Conservation (phyloP, 2,329 filamentous ascomycete species). For the Sporothrix brasiliensis region DNA sequence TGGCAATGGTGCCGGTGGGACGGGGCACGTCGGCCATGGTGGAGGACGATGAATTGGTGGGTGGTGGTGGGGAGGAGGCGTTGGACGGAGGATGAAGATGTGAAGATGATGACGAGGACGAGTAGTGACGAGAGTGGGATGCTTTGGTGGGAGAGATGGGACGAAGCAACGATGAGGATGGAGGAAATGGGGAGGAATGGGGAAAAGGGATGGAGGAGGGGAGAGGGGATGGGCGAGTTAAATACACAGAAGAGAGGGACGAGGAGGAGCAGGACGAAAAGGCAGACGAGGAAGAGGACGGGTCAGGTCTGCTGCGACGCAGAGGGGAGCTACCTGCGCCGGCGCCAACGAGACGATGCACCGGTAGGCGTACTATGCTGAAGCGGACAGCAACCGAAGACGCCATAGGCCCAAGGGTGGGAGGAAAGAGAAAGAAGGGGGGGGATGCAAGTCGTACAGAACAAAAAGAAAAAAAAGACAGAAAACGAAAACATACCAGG, state of each 20-base stretch:
- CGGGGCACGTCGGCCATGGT: conserved; percentile 44
- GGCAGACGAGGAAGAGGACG: neutral
- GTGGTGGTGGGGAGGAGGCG: neutral
- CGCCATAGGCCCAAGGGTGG: neutral
- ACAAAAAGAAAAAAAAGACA: neutral
- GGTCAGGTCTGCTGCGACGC: neutral
- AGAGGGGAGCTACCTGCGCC: neutral
- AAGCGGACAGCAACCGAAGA: conserved; percentile 1
- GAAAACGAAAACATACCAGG: neutral
- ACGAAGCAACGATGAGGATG: neutral
- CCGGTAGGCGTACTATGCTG: conserved; percentile 10
- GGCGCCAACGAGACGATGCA: conserved; percentile 11
- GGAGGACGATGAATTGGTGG: neutral
- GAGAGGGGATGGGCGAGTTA: conserved; percentile 4
- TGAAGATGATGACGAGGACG: neutral
- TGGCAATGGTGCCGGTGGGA: conserved; percentile 61
- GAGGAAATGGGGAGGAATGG: neutral
- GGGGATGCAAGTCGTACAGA: neutral
- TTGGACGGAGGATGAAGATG: neutral
- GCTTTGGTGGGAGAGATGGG: neutral
- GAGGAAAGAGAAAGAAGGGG: neutral
- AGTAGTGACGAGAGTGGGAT: neutral
- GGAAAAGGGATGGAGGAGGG: neutral
- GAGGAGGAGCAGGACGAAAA: neutral
- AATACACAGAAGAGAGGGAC: neutral